Percentiles rank a stretch among this genome's conserved stretches.
These are phyloP conservation scores for Antrodiella citrinella DNA, from an alignment of 768 basidiomycete genomes.

Conservation along the genomic window DNA sequence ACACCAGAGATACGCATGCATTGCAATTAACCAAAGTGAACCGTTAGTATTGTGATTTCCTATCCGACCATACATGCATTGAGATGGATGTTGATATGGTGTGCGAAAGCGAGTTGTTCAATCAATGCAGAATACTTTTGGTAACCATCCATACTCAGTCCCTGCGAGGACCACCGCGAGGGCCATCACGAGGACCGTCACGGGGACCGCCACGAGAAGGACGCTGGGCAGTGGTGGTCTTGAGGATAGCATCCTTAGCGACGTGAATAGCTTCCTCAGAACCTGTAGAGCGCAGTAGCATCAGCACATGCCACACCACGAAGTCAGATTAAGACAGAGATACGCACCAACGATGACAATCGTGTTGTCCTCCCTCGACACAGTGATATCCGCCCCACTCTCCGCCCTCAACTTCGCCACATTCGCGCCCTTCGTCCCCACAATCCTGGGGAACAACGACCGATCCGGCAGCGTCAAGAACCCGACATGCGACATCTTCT, in stretches of 20 bases:
- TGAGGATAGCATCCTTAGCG: slow-evolving; percentile 75
- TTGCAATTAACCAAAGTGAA: neutral
- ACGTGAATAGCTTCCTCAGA: slow-evolving; percentile 29
- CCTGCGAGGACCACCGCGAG: slow-evolving; percentile 16
- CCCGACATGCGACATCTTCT: slow-evolving; percentile 69
- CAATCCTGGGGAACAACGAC: slow-evolving; percentile 85
- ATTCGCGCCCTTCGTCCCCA: slow-evolving; percentile 87
- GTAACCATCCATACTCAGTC: slow-evolving; percentile 1
- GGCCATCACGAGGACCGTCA: slow-evolving; percentile 19
- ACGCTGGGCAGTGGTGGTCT: slow-evolving; percentile 36
- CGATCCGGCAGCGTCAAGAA: slow-evolving; percentile 81
- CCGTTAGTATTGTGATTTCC: neutral
- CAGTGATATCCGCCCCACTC: slow-evolving; percentile 88
- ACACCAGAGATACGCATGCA: too few species aligned
- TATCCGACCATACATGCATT: neutral
- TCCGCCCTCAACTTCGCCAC: slow-evolving; percentile 81
- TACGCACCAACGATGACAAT: slow-evolving; percentile 80
- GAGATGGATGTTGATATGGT: neutral
- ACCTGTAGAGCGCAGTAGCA: slow-evolving; percentile 32
- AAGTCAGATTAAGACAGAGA: neutral
- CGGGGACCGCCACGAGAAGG: slow-evolving; percentile 17
- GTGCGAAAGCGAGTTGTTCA: neutral
- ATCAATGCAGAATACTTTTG: neutral
- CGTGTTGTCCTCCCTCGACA: slow-evolving; percentile 79
- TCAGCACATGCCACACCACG: slow-evolving; percentile 5